These are phyloP conservation scores for Jatropha curcas DNA, from an alignment of 345 rosid genomes.

Conservation along the genomic window DNA sequence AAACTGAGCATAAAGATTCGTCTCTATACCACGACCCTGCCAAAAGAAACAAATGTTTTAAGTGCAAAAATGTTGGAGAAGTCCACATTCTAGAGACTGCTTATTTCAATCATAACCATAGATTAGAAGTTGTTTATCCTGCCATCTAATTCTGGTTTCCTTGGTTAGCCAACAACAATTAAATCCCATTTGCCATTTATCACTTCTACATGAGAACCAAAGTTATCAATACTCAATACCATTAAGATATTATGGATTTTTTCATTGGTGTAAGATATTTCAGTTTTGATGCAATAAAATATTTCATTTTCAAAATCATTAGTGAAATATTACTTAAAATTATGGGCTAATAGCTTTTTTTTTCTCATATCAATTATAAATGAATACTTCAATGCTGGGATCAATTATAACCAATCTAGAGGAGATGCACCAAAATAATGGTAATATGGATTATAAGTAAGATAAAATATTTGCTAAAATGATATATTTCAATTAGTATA, in stretches of 20 bases:
- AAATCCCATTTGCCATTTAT: neutral
- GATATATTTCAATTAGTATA: neutral
- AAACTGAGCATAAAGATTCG: constrained; percentile 94
- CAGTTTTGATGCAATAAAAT: no score
- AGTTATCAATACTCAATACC: neutral
- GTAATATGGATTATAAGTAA: no score
- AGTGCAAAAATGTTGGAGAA: neutral
- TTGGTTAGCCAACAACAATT: neutral
- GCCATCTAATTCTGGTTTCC: neutral
- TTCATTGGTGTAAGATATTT: neutral
- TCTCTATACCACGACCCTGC: constrained; percentile 99
- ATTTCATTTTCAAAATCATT: no score
- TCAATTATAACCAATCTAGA: neutral
- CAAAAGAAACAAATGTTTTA: constrained; percentile 18
- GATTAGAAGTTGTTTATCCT: neutral
- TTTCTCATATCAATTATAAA: no score
- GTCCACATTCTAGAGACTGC: constrained; percentile 3
- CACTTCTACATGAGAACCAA: neutral
- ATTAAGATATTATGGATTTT: neutral
- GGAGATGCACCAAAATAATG: no score
- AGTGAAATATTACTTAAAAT: neutral
- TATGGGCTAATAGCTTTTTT: neutral
- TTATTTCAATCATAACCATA: neutral
- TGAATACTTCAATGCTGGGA: no score
- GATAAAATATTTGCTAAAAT: neutral